Percentiles rank a stretch among this genome's conserved stretches.
phyloP scores from a whole-genome alignment of 2,329 filamentous ascomycete species.

The Chalaropsis thielavioides region DNA sequence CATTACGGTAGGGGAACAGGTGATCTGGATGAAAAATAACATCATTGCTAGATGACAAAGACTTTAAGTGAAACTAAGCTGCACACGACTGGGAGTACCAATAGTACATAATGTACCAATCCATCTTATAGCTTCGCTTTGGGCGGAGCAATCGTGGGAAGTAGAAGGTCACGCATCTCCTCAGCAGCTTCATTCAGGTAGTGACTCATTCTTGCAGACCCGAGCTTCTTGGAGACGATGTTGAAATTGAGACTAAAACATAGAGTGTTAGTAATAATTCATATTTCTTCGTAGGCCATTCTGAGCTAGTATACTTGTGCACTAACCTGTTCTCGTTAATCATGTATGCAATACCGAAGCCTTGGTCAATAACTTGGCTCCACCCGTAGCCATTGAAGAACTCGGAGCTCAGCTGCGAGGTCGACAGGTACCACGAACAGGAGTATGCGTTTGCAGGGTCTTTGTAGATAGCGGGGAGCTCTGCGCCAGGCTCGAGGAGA shows the following conservation, averaged over 20 bases:
- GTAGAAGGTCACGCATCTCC: slow-evolving; percentile 75
- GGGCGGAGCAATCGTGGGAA: slow-evolving; percentile 60
- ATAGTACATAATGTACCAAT: background rate
- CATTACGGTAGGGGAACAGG: background rate
- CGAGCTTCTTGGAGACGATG: slow-evolving; percentile 83
- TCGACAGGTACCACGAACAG: slow-evolving; percentile 76
- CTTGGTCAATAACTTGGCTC: slow-evolving; percentile 92
- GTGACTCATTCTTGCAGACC: slow-evolving; percentile 85
- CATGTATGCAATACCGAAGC: slow-evolving; percentile 98
- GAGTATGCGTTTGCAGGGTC: slow-evolving; percentile 80
- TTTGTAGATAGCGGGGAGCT: slow-evolving; percentile 67
- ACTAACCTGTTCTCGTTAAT: slow-evolving; percentile 75
- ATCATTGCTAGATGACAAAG: background rate
- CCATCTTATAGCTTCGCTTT: slow-evolving; percentile 73
- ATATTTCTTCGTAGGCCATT: background rate
- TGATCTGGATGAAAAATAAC: background rate
- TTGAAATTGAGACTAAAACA: slow-evolving; percentile 72
- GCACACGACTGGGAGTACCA: background rate
- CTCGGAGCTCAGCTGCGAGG: slow-evolving; percentile 81
- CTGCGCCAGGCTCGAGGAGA: slow-evolving; percentile 64
- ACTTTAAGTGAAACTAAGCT: background rate
- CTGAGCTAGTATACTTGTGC: background rate
- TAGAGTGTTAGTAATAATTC: background rate
- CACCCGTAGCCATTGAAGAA: slow-evolving; percentile 99
- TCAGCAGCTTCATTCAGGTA: slow-evolving; percentile 87